Conservation (phyloP, 208 protist genomes). For the Leptomonas seymouri region DNA sequence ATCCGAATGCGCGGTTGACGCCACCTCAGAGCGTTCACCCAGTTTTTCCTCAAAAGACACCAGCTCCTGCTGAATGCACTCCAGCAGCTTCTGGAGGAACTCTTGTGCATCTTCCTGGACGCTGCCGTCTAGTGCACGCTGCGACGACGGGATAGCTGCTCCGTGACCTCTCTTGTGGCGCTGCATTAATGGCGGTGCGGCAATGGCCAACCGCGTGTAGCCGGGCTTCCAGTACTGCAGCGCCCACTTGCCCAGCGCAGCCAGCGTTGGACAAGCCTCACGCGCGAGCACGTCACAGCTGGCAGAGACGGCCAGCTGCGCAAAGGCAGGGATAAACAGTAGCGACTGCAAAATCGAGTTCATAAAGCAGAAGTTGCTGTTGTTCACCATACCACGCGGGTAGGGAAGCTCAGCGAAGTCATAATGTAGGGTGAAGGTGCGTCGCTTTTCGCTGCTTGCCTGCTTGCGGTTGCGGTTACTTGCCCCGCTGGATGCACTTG, state of each 20-base stretch:
- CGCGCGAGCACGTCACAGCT: slow-evolving; percentile 29
- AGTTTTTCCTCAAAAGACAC: slow-evolving; percentile 27
- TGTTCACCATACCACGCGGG: slow-evolving; percentile 76
- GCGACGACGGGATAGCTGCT: not conserved
- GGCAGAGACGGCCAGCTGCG: slow-evolving; percentile 62
- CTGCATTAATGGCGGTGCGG: slow-evolving; percentile 16
- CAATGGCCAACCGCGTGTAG: slow-evolving; percentile 27
- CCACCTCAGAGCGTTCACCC: not conserved
- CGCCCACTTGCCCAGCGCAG: slow-evolving; percentile 63
- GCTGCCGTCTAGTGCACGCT: slow-evolving; percentile 47
- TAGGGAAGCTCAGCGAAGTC: slow-evolving; percentile 43
- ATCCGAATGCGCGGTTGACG: slow-evolving; percentile 1
- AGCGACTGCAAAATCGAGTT: slow-evolving; percentile 77
- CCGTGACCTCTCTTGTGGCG: not conserved
- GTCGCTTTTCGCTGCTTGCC: not conserved
- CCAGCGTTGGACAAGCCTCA: slow-evolving; percentile 46
- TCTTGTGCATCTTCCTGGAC: slow-evolving; percentile 87
- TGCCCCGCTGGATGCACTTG: not conserved
- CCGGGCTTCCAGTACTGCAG: slow-evolving; percentile 73
- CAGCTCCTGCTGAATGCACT: slow-evolving; percentile 66
- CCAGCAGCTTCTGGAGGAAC: slow-evolving; percentile 76
- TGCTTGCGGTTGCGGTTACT: slow-evolving; percentile 7
- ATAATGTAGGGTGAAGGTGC: slow-evolving; percentile 27
- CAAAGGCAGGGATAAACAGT: slow-evolving; percentile 68
- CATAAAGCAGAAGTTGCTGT: slow-evolving; percentile 87